Evolutionary conservation across 163 green algal genomes (phyloP), one percentile per base, ranked within the genome.

Genomic region (Volvox carteri): DNA sequence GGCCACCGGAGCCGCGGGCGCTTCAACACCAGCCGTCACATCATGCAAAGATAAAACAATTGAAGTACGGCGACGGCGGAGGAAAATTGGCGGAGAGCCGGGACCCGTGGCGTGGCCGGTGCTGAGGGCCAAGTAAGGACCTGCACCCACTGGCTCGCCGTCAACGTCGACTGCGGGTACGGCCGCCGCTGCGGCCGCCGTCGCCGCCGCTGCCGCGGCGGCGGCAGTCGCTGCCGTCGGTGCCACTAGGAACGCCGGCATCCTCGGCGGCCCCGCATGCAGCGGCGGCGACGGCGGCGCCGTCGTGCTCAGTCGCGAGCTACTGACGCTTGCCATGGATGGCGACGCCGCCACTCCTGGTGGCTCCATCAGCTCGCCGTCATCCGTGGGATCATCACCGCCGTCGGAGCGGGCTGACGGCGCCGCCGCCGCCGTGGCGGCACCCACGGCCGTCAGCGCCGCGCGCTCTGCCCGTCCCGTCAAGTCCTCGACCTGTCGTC

Each of bases 401-500:
- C 70, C 39, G 6, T 19, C 39, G 21, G 14, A 28, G 16, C 39
- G 16, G 30, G 44, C 5, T 33, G 44, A 25, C 35, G 73, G 30
- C 25, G 73, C 44, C 73, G 73, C 73, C 73, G 73, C 39, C 8
- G 44, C 73, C 12, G 73, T 65, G 73, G 73, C 44, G 73, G 73
- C 46, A 44, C 73, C 73, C 2, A 50, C 73, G 46, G 73, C 73
- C 35, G 70, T 78, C 39, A 78, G 37, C 70, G 70, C 70, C 39
- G 70, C 70, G 39, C 37, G 39, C 8, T 37, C 70, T 18, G 70
- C 70, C 39, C 70, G 70, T 18, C 19, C 21, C 37, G 35, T 0
- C 52, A 85, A 33, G 46, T 85, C 76, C 75, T 84, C 75, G 9
- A 67, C 73, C 25, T 62, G 73, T 37, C 77, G 21, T 11, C 77